A percentile compares a stretch with the other conserved stretches of the same genome.
These are phyloP conservation scores for Poteriospumella lacustris DNA, from an alignment of 108 stramenopile species.

Conservation along the genomic window DNA sequence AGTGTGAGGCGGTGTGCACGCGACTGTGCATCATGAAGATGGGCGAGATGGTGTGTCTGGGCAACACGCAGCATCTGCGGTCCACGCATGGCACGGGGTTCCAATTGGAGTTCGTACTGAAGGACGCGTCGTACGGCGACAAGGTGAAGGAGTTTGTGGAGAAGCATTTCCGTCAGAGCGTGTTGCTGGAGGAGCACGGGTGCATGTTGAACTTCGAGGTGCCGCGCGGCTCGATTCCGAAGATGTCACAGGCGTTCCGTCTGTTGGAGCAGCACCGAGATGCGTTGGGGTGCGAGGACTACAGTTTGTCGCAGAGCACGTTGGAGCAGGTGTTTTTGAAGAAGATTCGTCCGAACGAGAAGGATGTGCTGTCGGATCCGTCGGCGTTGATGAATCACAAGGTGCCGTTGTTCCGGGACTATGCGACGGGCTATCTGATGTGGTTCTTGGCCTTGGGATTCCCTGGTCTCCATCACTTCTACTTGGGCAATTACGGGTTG, in stretches of 20 bases:
- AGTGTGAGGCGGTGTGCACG: slow-evolving; percentile 29
- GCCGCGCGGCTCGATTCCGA: background rate
- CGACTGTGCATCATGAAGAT: slow-evolving; percentile 28
- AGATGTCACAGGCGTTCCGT: slow-evolving; percentile 4
- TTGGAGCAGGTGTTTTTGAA: slow-evolving; percentile 29
- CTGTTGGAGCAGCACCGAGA: background rate
- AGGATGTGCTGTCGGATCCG: background rate
- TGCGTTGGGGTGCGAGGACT: background rate
- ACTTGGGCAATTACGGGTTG: slow-evolving; percentile 21
- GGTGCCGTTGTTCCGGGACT: background rate
- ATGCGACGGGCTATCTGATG: background rate
- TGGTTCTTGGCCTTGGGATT: background rate
- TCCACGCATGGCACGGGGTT: slow-evolving; percentile 27
- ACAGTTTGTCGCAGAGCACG: slow-evolving; percentile 12
- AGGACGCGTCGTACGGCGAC: background rate
- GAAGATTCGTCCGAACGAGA: slow-evolving; percentile 18
- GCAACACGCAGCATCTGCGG: slow-evolving; percentile 24
- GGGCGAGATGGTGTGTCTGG: slow-evolving; percentile 27
- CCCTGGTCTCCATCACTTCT: slow-evolving; percentile 27
- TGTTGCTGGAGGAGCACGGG: slow-evolving; percentile 12
- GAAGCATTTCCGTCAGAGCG: background rate
- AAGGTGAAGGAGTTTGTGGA: slow-evolving; percentile 20
- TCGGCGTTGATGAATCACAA: background rate
- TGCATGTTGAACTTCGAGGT: slow-evolving; percentile 24
- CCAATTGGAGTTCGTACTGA: background rate